A percentile compares a stretch with the other conserved stretches of the same genome.
These are phyloP conservation scores for Cystobasidium pallidum DNA, from an alignment of 1,284 basidiomycete genomes.

Conservation along the genomic window DNA sequence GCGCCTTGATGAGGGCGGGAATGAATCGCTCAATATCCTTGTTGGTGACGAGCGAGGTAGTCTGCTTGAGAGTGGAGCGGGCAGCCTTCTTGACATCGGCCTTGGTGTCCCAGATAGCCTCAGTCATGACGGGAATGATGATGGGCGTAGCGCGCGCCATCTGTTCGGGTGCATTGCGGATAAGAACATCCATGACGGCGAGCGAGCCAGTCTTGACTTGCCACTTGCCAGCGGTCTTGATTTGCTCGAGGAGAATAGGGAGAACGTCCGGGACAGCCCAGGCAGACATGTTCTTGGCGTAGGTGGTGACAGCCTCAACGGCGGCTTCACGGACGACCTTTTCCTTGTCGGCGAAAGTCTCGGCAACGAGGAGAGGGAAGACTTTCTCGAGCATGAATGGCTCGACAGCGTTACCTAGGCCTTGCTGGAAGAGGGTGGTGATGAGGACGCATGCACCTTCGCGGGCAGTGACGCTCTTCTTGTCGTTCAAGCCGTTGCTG, in stretches of 20 bases:
- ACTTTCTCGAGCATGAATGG: constrained; percentile 76
- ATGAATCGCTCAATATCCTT: constrained; percentile 98
- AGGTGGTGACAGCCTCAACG: constrained; percentile 78
- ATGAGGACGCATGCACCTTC: constrained; percentile 80
- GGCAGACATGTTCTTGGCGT: constrained; percentile 81
- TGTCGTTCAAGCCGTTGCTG: constrained; percentile 61
- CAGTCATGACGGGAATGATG: constrained; percentile 91
- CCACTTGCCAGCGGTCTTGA: constrained; percentile 98
- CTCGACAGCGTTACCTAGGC: constrained; percentile 82
- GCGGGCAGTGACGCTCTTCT: constrained; percentile 69
- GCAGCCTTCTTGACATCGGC: constrained; percentile 99
- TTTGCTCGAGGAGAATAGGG: constrained; percentile 87
- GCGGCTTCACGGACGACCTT: constrained; percentile 81
- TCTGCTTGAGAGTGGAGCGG: constrained; percentile 89
- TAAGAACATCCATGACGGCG: constrained; percentile 84
- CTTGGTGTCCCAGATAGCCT: constrained; percentile 99
- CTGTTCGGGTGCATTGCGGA: constrained; percentile 79
- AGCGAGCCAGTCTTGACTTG: constrained; percentile 95
- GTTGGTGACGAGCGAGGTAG: constrained; percentile 93
- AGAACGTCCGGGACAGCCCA: constrained; percentile 87
- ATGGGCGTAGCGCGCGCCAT: constrained; percentile 91
- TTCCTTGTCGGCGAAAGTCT: constrained; percentile 91
- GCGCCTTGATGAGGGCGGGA: constrained; percentile 93
- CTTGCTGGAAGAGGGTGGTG: constrained; percentile 70
- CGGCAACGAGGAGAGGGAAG: constrained; percentile 82